Evolutionary conservation across 2,329 filamentous ascomycete genomes (phyloP), one percentile per base, ranked within the genome.

Genomic region (Stemphylium vesicarium): DNA sequence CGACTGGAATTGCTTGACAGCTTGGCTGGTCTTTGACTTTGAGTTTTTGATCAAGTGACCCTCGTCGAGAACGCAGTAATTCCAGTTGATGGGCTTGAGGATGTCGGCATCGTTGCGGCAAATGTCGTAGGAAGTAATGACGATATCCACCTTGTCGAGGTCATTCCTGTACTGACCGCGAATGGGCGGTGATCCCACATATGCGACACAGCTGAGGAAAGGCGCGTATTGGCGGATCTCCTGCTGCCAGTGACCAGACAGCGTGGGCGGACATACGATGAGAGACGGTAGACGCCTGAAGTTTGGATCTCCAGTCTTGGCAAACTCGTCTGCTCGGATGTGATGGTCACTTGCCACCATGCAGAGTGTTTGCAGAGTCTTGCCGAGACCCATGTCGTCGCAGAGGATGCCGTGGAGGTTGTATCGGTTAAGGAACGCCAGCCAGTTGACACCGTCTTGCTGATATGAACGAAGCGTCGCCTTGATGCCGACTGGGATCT

Each of bases 1-100:
- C 73, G 92, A 96, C 6, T 86, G 79, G 31, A 99, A 82, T 54
- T 86, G 86, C 81, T 99, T 99, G 63, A 98, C 94, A 0, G 95
- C 93, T 57, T 93, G 84, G 0, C 91, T 96, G 57, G 96, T 95
- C 79, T 99, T 99, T 1, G 96, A 93, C 74, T 95, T 96, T 3
- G 95, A 92, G 74, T 99, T 99, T 82, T 99, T 99, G 82, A 99
- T 99, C 60, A 99, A 79, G 79, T 99, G 95, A 2, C 96, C 95
- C 79, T 99, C 95, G 70, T 99, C 95, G 7, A 99, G 85, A 4
- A 99, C 93, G 52, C 95, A 90, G 72, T 99, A 99, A 73, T 99
- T 99, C 92, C 94, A 99, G 64, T 85, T 95, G 70, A 95, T 86
- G 50, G 91, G 86, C 40, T 86, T 85, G 31, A 99, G 84, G 4